Conservation (phyloP, 495 filamentous ascomycete genomes). For the Hypoxylon perforatum region DNA sequence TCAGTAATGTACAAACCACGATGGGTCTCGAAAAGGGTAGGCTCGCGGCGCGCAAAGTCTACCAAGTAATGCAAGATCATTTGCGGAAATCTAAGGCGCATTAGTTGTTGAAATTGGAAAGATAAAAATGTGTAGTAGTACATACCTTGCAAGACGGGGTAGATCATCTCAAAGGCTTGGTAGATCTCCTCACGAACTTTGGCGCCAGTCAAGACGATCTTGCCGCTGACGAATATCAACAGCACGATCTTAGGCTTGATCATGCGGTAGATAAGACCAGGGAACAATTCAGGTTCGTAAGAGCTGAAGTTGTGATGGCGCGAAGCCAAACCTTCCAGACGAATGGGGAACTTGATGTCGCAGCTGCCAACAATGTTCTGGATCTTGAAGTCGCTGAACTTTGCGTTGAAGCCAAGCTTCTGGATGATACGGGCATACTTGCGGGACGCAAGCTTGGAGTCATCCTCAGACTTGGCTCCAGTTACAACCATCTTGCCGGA, state of each 20-base stretch:
- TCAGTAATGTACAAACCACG: constrained; percentile 63
- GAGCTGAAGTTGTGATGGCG: constrained; percentile 99
- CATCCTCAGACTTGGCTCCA: constrained; percentile 97
- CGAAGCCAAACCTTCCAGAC: constrained; percentile 91
- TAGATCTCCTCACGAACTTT: constrained; percentile 99
- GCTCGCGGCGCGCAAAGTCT: not conserved
- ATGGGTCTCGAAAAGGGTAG: constrained; percentile 50
- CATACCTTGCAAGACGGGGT: constrained; percentile 93
- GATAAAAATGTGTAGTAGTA: not conserved
- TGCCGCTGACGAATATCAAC: constrained; percentile 97
- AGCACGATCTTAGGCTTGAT: constrained; percentile 99
- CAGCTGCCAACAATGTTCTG: constrained; percentile 99
- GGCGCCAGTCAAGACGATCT: constrained; percentile 97
- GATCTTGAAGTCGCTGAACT: constrained; percentile 99
- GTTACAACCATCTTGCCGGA: constrained; percentile 99
- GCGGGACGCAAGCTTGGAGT: constrained; percentile 94
- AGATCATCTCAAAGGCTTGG: constrained; percentile 98
- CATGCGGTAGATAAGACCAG: constrained; percentile 99
- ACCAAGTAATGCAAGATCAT: constrained; percentile 29
- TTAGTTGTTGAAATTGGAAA: constrained; percentile 6
- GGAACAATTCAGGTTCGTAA: constrained; percentile 98
- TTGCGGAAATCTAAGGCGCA: constrained; percentile 58
- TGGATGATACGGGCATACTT: constrained; percentile 99
- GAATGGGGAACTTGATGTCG: constrained; percentile 99
- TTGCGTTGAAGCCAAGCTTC: constrained; percentile 99